Evolutionary conservation across 768 basidiomycete genomes (phyloP).

Genomic region (Russula sp.): DNA sequence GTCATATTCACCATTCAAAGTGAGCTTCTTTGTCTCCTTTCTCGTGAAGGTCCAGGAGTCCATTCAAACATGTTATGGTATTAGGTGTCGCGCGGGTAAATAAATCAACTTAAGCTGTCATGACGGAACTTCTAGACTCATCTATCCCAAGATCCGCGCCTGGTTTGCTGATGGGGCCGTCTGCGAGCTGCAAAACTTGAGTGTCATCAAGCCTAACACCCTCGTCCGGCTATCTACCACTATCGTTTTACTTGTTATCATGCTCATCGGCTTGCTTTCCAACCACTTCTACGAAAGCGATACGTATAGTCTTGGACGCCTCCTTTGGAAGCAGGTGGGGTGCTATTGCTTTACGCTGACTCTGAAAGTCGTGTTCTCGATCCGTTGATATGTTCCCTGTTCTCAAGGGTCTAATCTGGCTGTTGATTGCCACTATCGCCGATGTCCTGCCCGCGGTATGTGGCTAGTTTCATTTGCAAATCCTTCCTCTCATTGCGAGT

Average conservation of each 20-base stretch:
- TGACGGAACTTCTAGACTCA: no score
- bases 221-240: no score
- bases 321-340: conserved; percentile 6
- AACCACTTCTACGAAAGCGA: neutral
- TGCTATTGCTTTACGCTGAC: neutral
- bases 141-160: no score
- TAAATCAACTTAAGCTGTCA: no score
- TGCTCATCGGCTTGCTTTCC: neutral
- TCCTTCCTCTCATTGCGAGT: no score
- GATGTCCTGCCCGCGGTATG: neutral
- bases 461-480: no score
- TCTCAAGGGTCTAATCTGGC: conserved; percentile 8
- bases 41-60: neutral
- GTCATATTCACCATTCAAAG: neutral
- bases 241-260: no score
- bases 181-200: no score
- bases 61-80: no score
- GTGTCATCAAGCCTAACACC: no score
- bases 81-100: no score
- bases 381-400: neutral
- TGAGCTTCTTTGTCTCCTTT: neutral
- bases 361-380: neutral
- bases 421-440: neutral
- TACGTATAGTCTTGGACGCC: neutral
- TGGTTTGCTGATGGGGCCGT: neutral